phyloP scores from a whole-genome alignment of 371 early-diverging fungal genomes.

The Mucor piriformis region DNA sequence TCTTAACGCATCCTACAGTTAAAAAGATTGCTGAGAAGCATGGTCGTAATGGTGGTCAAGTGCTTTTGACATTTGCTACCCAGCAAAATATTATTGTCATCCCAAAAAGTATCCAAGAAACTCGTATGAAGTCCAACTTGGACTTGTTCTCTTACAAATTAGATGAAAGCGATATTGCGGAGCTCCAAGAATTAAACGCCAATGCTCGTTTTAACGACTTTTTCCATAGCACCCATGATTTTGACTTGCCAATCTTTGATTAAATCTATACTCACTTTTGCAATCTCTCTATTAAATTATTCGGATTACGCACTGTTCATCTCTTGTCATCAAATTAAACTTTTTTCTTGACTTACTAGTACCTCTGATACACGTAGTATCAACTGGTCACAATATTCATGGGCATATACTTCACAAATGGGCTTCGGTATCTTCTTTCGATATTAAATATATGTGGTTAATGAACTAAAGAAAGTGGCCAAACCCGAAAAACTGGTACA shows the following conservation, averaged over 20 bases:
- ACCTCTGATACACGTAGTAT: too few relatives aligned
- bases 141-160: constrained; percentile 30
- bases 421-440: too few relatives aligned
- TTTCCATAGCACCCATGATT: constrained; percentile 24
- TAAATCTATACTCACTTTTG: constrained; percentile 18
- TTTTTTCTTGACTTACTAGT: too few relatives aligned
- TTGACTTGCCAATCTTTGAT: constrained; percentile 40
- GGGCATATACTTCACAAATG: too few relatives aligned
- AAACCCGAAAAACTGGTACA: too few relatives aligned
- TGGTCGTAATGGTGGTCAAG: constrained; percentile 18
- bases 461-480: too few relatives aligned
- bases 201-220: constrained; percentile 44
- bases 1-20: constrained; percentile 37
- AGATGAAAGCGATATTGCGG: constrained; percentile 31
- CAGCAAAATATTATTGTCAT: constrained; percentile 59
- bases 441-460: too few relatives aligned
- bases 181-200: constrained; percentile 28
- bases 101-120: constrained; percentile 61
- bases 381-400: too few relatives aligned
- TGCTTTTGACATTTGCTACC: constrained; percentile 60
- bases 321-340: too few relatives aligned
- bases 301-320: too few relatives aligned
- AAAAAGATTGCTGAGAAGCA: constrained; percentile 16
- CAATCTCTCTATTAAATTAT: background rate
- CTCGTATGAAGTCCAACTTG: constrained; percentile 48